phyloP scores from a whole-genome alignment of 257 asterid species.

The Nicotiana tabacum region DNA sequence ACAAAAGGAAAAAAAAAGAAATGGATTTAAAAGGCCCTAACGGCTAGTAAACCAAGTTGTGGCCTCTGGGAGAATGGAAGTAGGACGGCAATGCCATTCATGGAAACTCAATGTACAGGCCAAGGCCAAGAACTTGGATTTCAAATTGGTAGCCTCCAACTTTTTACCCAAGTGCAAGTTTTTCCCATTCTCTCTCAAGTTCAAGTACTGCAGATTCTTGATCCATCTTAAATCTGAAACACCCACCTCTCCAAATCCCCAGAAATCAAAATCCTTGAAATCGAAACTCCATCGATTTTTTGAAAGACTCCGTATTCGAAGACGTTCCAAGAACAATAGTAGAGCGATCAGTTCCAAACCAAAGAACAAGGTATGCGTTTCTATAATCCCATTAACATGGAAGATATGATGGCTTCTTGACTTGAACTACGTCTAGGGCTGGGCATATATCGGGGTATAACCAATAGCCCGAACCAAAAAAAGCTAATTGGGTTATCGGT shows the following conservation, averaged over 20 bases:
- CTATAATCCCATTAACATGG: neutral
- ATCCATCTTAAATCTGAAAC: neutral
- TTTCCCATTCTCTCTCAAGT: constrained; percentile 27
- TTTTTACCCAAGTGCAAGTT: constrained; percentile 22
- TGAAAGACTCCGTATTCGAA: neutral
- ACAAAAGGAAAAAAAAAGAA: neutral
- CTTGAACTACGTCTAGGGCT: too few relatives aligned
- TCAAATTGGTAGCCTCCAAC: constrained; percentile 24
- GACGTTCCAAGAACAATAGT: neutral
- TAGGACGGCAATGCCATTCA: neutral
- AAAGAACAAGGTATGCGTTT: neutral
- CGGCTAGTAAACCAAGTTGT: constrained; percentile 2
- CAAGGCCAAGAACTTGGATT: constrained; percentile 23
- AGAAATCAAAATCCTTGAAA: constrained; percentile 8
- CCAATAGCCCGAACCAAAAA: too few relatives aligned
- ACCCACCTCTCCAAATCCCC: constrained; percentile 14
- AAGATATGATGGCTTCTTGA: neutral
- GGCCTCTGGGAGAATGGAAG: neutral
- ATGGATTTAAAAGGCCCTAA: neutral
- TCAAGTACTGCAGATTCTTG: constrained; percentile 16
- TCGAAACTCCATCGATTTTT: constrained; percentile 23
- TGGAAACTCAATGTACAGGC: constrained; percentile 42
- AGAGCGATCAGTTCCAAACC: neutral
- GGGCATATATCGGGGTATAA: too few relatives aligned
- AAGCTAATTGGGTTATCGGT: too few relatives aligned